Evolutionary conservation across 176 grass and related monocot species (phyloP).

Genomic region (Thalia dealbata): DNA sequence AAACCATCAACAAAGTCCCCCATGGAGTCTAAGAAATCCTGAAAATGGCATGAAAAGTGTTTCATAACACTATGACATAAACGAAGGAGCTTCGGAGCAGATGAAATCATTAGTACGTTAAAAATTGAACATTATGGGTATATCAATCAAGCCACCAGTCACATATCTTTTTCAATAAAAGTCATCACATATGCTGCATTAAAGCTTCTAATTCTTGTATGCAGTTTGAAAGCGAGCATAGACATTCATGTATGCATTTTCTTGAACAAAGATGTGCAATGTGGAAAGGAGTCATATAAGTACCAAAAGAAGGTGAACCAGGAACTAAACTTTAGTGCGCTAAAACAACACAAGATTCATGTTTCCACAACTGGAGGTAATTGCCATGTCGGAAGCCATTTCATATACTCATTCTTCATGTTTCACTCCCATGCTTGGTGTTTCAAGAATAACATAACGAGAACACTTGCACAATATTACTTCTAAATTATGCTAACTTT

Average conservation of each 20-base stretch:
- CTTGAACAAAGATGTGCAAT: too few relatives aligned
- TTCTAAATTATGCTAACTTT: too few relatives aligned
- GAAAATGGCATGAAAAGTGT: slow-evolving; percentile 2
- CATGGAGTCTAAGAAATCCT: slow-evolving; percentile 60
- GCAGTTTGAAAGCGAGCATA: too few relatives aligned
- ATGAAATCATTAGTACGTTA: not conserved
- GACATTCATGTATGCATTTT: too few relatives aligned
- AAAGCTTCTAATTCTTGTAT: too few relatives aligned
- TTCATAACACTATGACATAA: not conserved
- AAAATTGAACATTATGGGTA: not conserved
- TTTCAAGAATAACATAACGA: not conserved
- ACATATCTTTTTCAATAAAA: too few relatives aligned
- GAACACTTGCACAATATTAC: too few relatives aligned
- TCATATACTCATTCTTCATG: not conserved
- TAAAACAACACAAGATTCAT: not conserved
- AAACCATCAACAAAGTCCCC: slow-evolving; percentile 67
- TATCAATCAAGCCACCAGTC: not conserved
- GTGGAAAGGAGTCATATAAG: too few relatives aligned
- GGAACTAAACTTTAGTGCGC: not conserved
- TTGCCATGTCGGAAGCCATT: not conserved
- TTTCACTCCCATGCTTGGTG: not conserved
- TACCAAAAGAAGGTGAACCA: not conserved
- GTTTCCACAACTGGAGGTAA: too few relatives aligned
- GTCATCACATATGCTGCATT: too few relatives aligned
- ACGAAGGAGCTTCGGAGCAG: not conserved